phyloP scores from a whole-genome alignment of 768 basidiomycete species.

The Lyophyllum decastes region DNA sequence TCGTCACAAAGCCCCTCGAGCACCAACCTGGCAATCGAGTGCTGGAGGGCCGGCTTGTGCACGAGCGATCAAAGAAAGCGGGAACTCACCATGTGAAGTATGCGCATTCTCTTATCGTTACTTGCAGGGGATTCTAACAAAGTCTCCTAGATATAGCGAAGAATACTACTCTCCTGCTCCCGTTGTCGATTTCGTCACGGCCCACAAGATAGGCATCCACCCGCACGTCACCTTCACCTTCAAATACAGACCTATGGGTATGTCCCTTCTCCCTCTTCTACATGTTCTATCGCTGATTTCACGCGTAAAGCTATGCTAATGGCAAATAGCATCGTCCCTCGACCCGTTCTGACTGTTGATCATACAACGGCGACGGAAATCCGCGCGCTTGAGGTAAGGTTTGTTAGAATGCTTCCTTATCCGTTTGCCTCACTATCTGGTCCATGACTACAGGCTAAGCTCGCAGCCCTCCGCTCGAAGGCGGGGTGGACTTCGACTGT shows the following conservation, averaged over 20 bases:
- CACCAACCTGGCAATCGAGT: constrained; percentile 24
- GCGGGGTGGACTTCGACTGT: neutral
- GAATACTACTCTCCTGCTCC: constrained; percentile 30
- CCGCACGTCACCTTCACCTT: constrained; percentile 32
- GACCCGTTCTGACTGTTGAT: neutral
- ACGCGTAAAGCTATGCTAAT: constrained; percentile 5
- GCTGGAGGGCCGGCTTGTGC: constrained; percentile 29
- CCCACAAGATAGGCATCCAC: constrained; percentile 19
- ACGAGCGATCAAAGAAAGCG: constrained; percentile 34
- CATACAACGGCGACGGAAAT: neutral
- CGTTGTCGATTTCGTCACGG: constrained; percentile 30
- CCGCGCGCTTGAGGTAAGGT: constrained; percentile 4
- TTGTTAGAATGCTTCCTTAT: neutral
- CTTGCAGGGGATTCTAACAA: neutral
- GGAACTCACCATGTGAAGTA: constrained; percentile 35
- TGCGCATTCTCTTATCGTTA: neutral
- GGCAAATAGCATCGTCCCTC: constrained; percentile 13
- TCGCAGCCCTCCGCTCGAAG: neutral
- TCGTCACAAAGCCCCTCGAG: constrained; percentile 23
- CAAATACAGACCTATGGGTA: constrained; percentile 36
- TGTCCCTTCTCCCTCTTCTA: neutral
- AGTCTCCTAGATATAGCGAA: constrained; percentile 26
- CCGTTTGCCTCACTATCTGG: neutral
- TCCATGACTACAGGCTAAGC: neutral
- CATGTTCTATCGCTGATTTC: neutral